Percentiles rank a stretch among this genome's conserved stretches.
phyloP scores from a whole-genome alignment of 176 grass and related monocot species.

The Musa beccarii region DNA sequence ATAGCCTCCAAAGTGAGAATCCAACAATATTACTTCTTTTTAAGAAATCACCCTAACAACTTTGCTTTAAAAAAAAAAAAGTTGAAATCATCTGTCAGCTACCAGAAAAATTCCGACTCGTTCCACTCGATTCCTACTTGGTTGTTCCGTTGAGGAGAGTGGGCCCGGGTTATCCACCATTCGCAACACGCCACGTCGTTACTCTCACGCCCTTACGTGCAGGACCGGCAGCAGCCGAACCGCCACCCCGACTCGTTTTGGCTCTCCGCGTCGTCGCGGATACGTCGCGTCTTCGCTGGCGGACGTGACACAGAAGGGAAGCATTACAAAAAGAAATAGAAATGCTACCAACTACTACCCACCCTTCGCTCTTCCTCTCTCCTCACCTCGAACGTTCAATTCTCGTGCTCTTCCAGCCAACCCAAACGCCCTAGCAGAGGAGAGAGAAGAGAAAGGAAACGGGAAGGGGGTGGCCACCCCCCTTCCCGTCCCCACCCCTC shows the following conservation, averaged over 20 bases:
- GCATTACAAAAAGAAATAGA: neutral
- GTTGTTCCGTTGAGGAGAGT: too few relatives aligned
- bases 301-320: neutral
- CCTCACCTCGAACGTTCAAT: neutral
- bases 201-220: too few relatives aligned
- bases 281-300: neutral
- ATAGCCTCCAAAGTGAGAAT: too few relatives aligned
- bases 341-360: neutral
- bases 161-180: too few relatives aligned
- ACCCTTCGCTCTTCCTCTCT: neutral
- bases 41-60: too few relatives aligned
- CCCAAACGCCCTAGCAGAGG: neutral
- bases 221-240: too few relatives aligned
- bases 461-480: too few relatives aligned
- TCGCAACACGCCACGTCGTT: too few relatives aligned
- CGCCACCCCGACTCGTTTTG: neutral
- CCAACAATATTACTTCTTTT: too few relatives aligned
- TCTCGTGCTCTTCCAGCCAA: neutral
- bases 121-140: too few relatives aligned
- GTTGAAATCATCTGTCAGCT: neutral
- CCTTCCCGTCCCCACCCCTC: too few relatives aligned
- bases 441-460: too few relatives aligned
- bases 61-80: neutral
- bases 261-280: neutral
- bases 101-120: neutral